Percentiles rank a stretch among this genome's conserved stretches.
Evolutionary conservation across 73 alveolate genomes (phyloP).

Genomic region (Tetrahymena borealis): DNA sequence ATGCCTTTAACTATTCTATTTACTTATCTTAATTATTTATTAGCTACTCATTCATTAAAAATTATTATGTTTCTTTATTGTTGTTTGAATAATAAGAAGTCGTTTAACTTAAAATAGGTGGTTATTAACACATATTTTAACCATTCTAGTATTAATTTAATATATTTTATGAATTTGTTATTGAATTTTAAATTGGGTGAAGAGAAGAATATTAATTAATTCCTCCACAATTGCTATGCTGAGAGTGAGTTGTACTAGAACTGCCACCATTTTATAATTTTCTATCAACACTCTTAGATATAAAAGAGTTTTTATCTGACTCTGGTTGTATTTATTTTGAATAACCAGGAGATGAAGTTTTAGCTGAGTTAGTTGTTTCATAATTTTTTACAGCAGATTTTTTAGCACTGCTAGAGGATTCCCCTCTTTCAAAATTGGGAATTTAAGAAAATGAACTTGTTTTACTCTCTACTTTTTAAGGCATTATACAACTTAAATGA

Average conservation of each 20-base stretch:
- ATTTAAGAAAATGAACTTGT: neutral
- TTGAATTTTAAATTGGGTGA: neutral
- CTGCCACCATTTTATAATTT: neutral
- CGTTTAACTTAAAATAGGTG: neutral
- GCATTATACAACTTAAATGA: neutral
- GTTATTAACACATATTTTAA: neutral
- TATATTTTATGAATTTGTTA: neutral
- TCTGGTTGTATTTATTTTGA: neutral
- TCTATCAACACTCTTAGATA: neutral
- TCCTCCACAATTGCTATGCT: neutral
- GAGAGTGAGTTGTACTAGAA: neutral
- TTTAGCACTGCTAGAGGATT: neutral
- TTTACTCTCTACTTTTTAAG: neutral
- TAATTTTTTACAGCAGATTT: neutral
- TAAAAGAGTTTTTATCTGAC: neutral
- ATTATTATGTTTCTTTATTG: neutral
- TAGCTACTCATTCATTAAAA: neutral
- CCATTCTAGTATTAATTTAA: neutral
- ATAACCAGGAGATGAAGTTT: neutral
- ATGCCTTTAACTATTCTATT: neutral
- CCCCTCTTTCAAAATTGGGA: neutral
- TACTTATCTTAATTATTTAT: neutral
- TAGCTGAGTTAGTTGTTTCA: neutral
- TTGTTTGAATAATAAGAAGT: neutral
- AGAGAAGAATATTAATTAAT: neutral